Evolutionary conservation across 108 stramenopile species (phyloP).

Genomic region (Skeletonema tropicum): DNA sequence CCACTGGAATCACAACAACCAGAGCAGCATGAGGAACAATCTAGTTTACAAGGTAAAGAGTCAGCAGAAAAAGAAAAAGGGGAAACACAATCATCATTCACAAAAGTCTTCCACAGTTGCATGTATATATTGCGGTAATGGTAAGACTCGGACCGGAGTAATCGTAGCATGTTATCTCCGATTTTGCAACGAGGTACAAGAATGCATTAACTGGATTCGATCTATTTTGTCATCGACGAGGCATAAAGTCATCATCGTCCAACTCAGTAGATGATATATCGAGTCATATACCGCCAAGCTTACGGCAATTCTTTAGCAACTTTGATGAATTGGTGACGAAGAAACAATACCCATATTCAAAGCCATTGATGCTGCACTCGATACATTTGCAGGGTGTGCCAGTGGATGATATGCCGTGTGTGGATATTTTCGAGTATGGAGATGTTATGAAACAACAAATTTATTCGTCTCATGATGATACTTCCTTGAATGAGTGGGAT

Average conservation of each 20-base stretch:
- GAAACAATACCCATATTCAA: constrained; percentile 63
- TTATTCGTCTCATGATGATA: constrained; percentile 48
- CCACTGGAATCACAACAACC: constrained; percentile 5
- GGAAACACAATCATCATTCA: neutral
- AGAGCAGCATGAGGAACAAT: neutral
- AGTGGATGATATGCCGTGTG: constrained; percentile 87
- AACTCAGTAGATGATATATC: constrained; percentile 29
- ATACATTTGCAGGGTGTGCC: constrained; percentile 88
- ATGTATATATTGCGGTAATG: constrained; percentile 82
- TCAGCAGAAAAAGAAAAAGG: constrained; percentile 1
- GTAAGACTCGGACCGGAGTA: constrained; percentile 91
- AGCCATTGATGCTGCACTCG: constrained; percentile 68
- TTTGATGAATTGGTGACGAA: constrained; percentile 66
- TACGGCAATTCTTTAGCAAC: constrained; percentile 79
- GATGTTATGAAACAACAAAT: constrained; percentile 45
- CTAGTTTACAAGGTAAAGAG: neutral
- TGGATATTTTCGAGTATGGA: constrained; percentile 85
- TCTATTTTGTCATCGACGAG: constrained; percentile 54
- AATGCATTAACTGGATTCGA: constrained; percentile 71
- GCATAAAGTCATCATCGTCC: constrained; percentile 33
- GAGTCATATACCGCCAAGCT: constrained; percentile 70
- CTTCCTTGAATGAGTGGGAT: constrained; percentile 55
- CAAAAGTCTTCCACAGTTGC: constrained; percentile 44
- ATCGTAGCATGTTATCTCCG: constrained; percentile 85
- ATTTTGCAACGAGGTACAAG: constrained; percentile 55